These are phyloP conservation scores for Scorias spongiosa DNA, from an alignment of 2,329 filamentous ascomycete genomes.

Conservation along the genomic window DNA sequence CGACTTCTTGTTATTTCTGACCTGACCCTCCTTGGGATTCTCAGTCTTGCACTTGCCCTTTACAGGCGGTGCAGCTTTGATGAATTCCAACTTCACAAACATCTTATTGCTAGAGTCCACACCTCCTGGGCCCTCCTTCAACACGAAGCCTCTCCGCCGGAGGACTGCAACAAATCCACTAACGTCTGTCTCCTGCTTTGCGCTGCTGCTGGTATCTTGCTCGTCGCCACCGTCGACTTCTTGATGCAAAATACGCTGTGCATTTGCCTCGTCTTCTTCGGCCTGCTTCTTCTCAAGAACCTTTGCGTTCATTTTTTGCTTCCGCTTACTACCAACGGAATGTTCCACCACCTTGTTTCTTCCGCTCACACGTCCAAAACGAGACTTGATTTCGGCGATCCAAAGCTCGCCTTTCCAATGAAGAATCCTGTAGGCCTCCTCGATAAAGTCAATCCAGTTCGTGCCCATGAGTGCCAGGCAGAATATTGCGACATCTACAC, in stretches of 20 bases:
- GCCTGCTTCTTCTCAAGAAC: conserved; percentile 29
- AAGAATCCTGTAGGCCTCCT: conserved; percentile 84
- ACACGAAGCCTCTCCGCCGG: conserved; percentile 64
- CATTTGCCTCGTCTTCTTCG: conserved; percentile 37
- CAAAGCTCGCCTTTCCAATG: conserved; percentile 92
- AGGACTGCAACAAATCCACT: conserved; percentile 75
- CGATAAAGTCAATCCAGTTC: conserved; percentile 93
- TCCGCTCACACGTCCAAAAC: conserved; percentile 53
- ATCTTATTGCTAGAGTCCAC: conserved; percentile 86
- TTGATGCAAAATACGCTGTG: conserved; percentile 43
- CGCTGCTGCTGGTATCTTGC: conserved; percentile 7
- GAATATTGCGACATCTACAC: conserved; percentile 79
- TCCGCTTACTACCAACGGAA: conserved; percentile 52
- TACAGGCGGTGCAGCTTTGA: conserved; percentile 61
- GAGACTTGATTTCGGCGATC: conserved; percentile 92
- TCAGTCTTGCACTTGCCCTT: conserved; percentile 55
- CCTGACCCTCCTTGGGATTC: conserved; percentile 19
- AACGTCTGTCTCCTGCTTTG: conserved; percentile 67
- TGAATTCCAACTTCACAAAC: conserved; percentile 95
- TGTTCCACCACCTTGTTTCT: conserved; percentile 41
- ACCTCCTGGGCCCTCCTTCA: conserved; percentile 48
- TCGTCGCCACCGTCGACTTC: conserved; percentile 55
- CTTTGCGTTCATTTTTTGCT: conserved; percentile 31
- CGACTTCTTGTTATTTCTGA: conserved; percentile 23
- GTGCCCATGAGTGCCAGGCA: conserved; percentile 97